Percentiles rank a stretch among this genome's conserved stretches.
phyloP scores from a whole-genome alignment of 139 green algal species.

The Tetratostichococcus sp. region DNA sequence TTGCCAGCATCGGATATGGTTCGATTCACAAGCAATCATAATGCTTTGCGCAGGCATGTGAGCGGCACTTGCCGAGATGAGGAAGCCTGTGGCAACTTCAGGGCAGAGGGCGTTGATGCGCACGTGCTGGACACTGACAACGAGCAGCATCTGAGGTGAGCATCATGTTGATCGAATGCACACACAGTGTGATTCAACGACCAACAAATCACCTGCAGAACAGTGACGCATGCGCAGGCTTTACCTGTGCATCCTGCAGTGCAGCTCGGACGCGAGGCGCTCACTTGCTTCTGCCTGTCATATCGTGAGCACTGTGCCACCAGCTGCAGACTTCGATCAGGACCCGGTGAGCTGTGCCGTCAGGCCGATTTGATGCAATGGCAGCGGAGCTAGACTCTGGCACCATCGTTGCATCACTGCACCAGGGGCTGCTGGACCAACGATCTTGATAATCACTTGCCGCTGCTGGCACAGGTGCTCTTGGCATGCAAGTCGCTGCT shows the following conservation, averaged over 20 bases:
- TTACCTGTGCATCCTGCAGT: neutral
- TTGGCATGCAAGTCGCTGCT: slow-evolving; percentile 7
- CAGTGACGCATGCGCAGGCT: neutral
- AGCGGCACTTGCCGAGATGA: neutral
- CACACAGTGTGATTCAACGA: no score
- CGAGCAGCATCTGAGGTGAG: slow-evolving; percentile 15
- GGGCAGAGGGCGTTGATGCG: neutral
- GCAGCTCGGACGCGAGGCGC: slow-evolving; percentile 14
- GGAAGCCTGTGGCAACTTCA: neutral
- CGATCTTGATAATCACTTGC: no score
- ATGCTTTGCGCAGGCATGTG: neutral
- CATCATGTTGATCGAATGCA: no score
- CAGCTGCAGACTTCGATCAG: neutral
- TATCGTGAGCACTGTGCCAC: slow-evolving; percentile 38
- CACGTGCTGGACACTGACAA: slow-evolving; percentile 18
- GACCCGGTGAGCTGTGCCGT: slow-evolving; percentile 21
- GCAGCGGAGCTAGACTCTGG: no score
- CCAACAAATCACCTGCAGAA: no score
- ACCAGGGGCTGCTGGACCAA: no score
- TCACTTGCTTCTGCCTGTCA: slow-evolving; percentile 18
- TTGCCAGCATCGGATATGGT: no score
- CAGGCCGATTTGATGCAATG: no score
- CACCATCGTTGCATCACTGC: no score
- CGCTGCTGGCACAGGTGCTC: slow-evolving; percentile 12
- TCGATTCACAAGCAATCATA: no score